Conservation (phyloP, 1,284 basidiomycete genomes). For the Marasmius fiardii region DNA sequence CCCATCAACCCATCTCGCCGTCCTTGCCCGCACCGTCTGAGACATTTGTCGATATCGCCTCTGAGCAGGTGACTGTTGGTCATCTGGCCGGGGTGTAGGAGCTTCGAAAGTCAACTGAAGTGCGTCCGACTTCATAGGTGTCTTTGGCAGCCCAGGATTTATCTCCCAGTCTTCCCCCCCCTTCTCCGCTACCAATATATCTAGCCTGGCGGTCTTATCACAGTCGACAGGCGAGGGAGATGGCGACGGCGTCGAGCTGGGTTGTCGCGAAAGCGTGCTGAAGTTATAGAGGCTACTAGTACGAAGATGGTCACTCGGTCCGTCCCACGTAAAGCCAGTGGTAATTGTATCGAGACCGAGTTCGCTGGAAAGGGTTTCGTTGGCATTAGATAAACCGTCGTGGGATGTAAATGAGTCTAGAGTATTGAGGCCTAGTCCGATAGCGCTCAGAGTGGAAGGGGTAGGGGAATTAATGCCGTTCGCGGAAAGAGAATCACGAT, state of each 20-base stretch:
- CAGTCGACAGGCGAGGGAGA: slow-evolving; percentile 22
- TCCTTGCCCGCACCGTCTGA: slow-evolving; percentile 50
- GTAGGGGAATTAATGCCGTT: slow-evolving; percentile 26
- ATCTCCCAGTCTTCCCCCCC: slow-evolving; percentile 7
- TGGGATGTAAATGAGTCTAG: slow-evolving; percentile 19
- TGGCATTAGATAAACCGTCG: slow-evolving; percentile 6
- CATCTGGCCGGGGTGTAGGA: slow-evolving; percentile 25
- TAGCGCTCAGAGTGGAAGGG: slow-evolving; percentile 30
- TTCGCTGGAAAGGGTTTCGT: slow-evolving; percentile 56
- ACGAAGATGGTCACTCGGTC: slow-evolving; percentile 41
- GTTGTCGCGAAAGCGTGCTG: slow-evolving; percentile 20
- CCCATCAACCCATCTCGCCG: slow-evolving; percentile 51
- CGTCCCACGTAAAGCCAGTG: slow-evolving; percentile 44
- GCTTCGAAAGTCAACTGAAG: slow-evolving; percentile 37
- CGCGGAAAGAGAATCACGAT: slow-evolving; percentile 17
- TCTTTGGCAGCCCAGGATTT: slow-evolving; percentile 13
- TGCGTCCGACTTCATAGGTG: slow-evolving; percentile 17
- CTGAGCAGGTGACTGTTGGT: slow-evolving; percentile 7
- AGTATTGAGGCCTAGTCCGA: slow-evolving; percentile 19
- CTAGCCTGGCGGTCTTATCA: background rate
- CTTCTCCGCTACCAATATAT: background rate
- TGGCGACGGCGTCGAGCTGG: slow-evolving; percentile 35
- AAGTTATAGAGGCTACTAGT: slow-evolving; percentile 52
- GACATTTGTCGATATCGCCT: slow-evolving; percentile 42
- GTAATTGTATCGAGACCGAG: slow-evolving; percentile 32